Base-by-base conservation (phyloP, 2,329 filamentous ascomycete genomes). In the Myriangium duriaei region DNA sequence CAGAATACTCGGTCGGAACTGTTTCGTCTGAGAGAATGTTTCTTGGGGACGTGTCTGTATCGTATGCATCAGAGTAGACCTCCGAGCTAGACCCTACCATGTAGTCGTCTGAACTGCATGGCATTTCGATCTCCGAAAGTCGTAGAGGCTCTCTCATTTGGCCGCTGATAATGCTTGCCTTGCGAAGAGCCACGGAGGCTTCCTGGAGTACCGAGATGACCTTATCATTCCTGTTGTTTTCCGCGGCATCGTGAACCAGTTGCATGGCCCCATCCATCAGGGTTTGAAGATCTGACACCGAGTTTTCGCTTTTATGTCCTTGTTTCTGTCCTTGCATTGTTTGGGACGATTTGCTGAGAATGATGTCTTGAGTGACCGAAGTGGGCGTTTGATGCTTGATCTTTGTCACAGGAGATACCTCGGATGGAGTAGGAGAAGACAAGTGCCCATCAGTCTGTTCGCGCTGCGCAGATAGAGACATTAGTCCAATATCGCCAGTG, bases 191-290 rank as follows among this genome's bases (percentile, higher is more conserved):
- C 9, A 51, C 42, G 14, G 52, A 55, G 2, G 61, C 61, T 40
- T 52, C 54, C 40, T 62, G 50, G 11, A 65, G 55, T 11, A 64
- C 60, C 2, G 51, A 43, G 21, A 58, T 55, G 12, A 64, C 56
- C 16, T 64, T 58, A 12, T 58, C 49, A 4, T 56, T 47, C 16
- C 58, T 50, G 3, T 51, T 48, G 18, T 45, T 45, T 37, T 59
- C 45, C 5, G 52, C 46, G 2, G 54, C 53, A 28, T 55, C 47
- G 29, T 59, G 51, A 4, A 60, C 58, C 18, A 61, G 50, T 2
- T 51, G 40, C 10, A 60, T 48, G 2, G 62, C 62, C 39, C 65
- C 57, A 41, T 61, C 51, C 41, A 64, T 60, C 32, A 65, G 51
- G n/a, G 57, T 51, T 42, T 65, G 61, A 4, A 65, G 42, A 0